Percentiles rank a stretch among this genome's conserved stretches.
phyloP scores from a whole-genome alignment of 2,329 filamentous ascomycete species.

The Colletotrichum sp. region DNA sequence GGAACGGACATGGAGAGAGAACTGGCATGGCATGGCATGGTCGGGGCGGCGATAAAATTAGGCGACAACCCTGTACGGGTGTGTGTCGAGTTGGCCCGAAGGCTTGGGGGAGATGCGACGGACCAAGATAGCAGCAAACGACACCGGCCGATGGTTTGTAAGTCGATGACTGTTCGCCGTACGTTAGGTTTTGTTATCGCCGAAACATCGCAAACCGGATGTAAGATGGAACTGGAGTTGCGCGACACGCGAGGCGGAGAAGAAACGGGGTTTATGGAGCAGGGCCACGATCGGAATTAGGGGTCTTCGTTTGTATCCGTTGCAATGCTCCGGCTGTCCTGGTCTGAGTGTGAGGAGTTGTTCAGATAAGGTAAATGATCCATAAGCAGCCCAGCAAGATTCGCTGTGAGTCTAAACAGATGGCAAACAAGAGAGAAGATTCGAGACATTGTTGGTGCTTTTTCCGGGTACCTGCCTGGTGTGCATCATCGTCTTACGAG shows the following conservation, averaged over 20 bases:
- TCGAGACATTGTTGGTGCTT: not conserved
- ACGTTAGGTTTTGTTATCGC: not conserved
- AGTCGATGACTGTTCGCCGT: not conserved
- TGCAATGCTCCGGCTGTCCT: not conserved
- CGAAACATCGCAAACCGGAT: not conserved
- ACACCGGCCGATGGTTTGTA: not conserved
- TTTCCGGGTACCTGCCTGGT: not conserved
- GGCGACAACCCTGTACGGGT: not conserved
- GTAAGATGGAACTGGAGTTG: not conserved
- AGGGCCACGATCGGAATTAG: not conserved
- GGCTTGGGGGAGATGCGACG: not conserved
- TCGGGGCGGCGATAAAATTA: not conserved
- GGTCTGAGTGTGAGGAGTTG: not conserved
- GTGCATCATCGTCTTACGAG: constrained; percentile 17
- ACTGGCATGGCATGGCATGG: not conserved
- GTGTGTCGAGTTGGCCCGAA: not conserved
- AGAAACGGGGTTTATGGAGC: not conserved
- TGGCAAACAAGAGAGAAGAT: not conserved
- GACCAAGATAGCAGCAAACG: not conserved
- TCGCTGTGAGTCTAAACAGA: not conserved
- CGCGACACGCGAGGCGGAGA: not conserved
- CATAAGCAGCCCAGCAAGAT: not conserved
- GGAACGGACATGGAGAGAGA: not conserved
- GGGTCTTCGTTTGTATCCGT: not conserved
- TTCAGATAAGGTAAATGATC: not conserved